Conservation (phyloP, 371 early-diverging fungal genomes). For the Mortierella sp. region DNA sequence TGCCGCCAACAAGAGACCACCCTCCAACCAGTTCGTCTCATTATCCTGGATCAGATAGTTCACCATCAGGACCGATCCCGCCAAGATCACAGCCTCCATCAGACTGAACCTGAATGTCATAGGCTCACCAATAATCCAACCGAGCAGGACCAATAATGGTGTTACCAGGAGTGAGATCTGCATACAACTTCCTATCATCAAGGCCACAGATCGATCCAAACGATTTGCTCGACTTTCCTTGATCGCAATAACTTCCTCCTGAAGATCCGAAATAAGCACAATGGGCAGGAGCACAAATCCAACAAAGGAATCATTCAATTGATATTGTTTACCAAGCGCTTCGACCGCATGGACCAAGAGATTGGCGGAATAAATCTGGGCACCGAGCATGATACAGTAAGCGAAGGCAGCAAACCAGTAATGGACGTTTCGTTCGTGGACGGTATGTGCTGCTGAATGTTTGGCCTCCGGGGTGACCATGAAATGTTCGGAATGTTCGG, state of each 20-base stretch:
- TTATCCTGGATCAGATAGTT: constrained; percentile 71
- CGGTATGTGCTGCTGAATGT: constrained; percentile 65
- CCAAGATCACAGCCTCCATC: constrained; percentile 81
- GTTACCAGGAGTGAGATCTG: constrained; percentile 89
- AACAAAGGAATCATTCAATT: constrained; percentile 84
- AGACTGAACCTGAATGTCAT: constrained; percentile 82
- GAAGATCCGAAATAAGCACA: constrained; percentile 61
- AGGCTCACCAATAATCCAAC: constrained; percentile 81
- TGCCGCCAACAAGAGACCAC: constrained; percentile 19
- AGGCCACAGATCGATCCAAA: constrained; percentile 28
- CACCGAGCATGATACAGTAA: constrained; percentile 65
- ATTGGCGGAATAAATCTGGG: constrained; percentile 76
- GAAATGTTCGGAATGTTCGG: constrained; percentile 28
- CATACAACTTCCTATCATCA: constrained; percentile 53
- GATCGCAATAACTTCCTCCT: constrained; percentile 49
- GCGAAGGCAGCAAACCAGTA: constrained; percentile 68
- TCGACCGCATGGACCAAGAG: constrained; percentile 87
- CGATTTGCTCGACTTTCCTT: constrained; percentile 23
- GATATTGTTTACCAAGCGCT: constrained; percentile 70
- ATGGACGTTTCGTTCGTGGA: constrained; percentile 66
- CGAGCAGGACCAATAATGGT: constrained; percentile 84
- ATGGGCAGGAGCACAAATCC: constrained; percentile 90
- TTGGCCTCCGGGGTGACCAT: constrained; percentile 77
- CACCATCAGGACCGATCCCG: constrained; percentile 81
- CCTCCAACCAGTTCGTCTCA: constrained; percentile 46